Base-by-base conservation (phyloP, 495 filamentous ascomycete species). In the Lophiotrema nucula region DNA sequence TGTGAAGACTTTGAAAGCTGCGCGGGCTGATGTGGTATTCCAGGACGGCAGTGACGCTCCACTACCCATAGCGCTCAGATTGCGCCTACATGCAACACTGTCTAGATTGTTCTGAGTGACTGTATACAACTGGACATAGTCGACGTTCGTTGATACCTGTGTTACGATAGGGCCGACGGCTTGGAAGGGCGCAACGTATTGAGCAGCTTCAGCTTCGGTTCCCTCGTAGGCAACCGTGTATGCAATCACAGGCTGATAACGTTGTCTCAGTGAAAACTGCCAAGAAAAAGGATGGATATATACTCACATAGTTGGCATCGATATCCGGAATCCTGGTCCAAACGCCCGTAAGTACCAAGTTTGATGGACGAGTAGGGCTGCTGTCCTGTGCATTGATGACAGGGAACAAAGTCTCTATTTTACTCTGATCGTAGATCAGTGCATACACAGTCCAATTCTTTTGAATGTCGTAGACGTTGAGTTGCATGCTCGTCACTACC, bases 401-500 rank as follows among this genome's bases (percentile, higher is more conserved):
- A 24, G 27, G 3, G 24, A 60, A 48, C n/a, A 60, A 24, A 6
- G n/a, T 21, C 35, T 60, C 56, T 11, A 53, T 26, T 24, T 60
- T 60, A 22, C 48, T 43, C 11, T 47, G 38, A 8, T 16, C 48
- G 28, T 38, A 60, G 49, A 53, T 60, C 27, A 60, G 49, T 12
- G 25, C 21, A 12, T 53, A 53, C 1, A 37, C 56, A 8, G 56
- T 52, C 56, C 47, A 59, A 23, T 58, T 23, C 3, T 13, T 24
- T n/a, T 4, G 3, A 26, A 47, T 37, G 38, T 59, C 47, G 15
- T 44, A 45, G 3, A 38, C 38, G 43, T 73, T 71, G 15, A 87
- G 50, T 16, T 82, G 76, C 53, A 87, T 86, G 37, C 77, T 75
- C 16, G 84, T 87, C 52, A 87, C 75, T 51, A 87, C 74, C 37